A percentile compares a stretch with the other conserved stretches of the same genome.
Conservation (phyloP, 495 filamentous ascomycete species). For the Daldinia caldariorum region DNA sequence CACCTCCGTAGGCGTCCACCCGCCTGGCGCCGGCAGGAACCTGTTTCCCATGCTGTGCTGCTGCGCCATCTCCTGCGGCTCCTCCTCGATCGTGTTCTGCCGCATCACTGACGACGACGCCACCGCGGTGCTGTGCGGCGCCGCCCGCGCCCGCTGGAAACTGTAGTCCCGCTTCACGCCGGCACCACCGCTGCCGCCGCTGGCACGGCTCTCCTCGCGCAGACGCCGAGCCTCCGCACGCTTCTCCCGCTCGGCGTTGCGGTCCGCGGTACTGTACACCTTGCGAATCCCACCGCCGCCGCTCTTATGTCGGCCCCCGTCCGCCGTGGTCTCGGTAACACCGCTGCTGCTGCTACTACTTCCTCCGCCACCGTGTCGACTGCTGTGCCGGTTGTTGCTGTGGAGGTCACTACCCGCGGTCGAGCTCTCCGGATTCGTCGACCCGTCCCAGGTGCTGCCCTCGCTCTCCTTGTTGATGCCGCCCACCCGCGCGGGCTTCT, state of each 20-base stretch:
- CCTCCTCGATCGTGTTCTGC: constrained; percentile 40
- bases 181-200: constrained; percentile 21
- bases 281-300: constrained; percentile 60
- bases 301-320: constrained; percentile 12
- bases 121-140: constrained; percentile 16
- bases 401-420: constrained; percentile 65
- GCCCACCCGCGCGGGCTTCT: constrained; percentile 84
- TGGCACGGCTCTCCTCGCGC: constrained; percentile 52
- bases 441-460: constrained; percentile 74
- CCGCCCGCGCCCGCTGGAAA: constrained; percentile 53
- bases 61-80: constrained; percentile 14
- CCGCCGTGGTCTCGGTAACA: constrained; percentile 48
- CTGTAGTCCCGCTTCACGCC: constrained; percentile 58
- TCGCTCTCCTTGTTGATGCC: constrained; percentile 83
- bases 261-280: constrained; percentile 64
- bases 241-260: constrained; percentile 53
- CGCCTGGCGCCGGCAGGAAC: constrained; percentile 55
- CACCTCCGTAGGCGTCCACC: constrained; percentile 67
- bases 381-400: constrained; percentile 54
- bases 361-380: too few relatives aligned
- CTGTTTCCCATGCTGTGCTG: constrained; percentile 20
- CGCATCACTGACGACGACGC: constrained; percentile 16
- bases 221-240: constrained; percentile 60
- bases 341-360: constrained; percentile 49
- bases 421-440: constrained; percentile 63